Percentiles rank a stretch among this genome's conserved stretches.
phyloP scores from a whole-genome alignment of 768 basidiomycete species.

The Kwoniella dejecticola region DNA sequence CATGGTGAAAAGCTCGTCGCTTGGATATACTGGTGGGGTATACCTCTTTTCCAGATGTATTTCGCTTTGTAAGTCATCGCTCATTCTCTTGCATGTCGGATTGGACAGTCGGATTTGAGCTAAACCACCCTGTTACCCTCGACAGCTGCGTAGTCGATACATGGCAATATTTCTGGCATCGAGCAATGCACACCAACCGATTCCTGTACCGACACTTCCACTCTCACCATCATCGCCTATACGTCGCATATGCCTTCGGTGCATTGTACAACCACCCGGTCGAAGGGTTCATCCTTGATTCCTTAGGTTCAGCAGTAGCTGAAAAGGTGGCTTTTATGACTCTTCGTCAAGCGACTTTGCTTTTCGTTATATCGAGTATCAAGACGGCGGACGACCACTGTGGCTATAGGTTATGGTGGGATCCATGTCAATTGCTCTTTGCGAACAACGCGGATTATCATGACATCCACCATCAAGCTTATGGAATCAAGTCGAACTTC shows the following conservation, averaged over 20 bases:
- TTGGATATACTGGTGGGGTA: constrained; percentile 88
- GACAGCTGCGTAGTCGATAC: constrained; percentile 89
- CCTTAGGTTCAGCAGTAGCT: constrained; percentile 74
- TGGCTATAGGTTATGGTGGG: constrained; percentile 84
- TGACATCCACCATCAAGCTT: constrained; percentile 93
- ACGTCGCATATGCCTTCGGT: constrained; percentile 95
- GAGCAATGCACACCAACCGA: constrained; percentile 83
- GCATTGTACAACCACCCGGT: constrained; percentile 96
- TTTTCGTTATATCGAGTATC: constrained; percentile 79
- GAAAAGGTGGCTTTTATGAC: constrained; percentile 70
- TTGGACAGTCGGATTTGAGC: background rate
- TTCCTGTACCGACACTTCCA: constrained; percentile 90
- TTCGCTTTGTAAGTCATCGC: constrained; percentile 73
- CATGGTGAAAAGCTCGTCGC: constrained; percentile 61
- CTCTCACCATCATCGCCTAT: constrained; percentile 90
- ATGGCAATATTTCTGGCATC: constrained; percentile 97
- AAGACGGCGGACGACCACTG: constrained; percentile 98
- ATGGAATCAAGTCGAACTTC: constrained; percentile 93
- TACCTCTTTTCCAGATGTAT: constrained; percentile 72
- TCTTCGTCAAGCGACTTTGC: constrained; percentile 76
- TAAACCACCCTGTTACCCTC: background rate
- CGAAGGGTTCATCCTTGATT: constrained; percentile 89
- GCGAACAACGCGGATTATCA: constrained; percentile 94
- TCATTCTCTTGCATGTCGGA: background rate
- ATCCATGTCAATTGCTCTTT: constrained; percentile 82